Evolutionary conservation across 192 early-diverging fungal genomes (phyloP), one percentile per base, ranked within the genome.

Genomic region (Rhizophagus sp.): DNA sequence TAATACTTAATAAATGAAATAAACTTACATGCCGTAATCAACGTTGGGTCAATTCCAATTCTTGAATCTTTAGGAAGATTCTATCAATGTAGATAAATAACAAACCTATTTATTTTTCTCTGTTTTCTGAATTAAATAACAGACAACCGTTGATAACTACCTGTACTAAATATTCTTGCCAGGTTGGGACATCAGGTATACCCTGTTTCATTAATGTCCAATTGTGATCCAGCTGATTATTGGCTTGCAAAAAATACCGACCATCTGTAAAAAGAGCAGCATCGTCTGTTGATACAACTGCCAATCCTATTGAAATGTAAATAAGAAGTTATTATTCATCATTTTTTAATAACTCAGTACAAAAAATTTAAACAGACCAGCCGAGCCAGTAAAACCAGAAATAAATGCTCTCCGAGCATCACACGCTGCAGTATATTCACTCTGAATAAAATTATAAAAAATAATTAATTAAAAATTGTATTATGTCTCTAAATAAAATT

Each of bases 241-340:
- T 90, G 17, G 97, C 98, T 83, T 99, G 98, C 79, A 99, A 85
- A 86, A 96, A 98, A 92, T 99, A 99, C 68, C 98, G 91, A 7
- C 98, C 98, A 83, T 99, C 98, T 8, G 98, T 99, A 83, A 97
- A 99, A 68, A 99, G 89, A 36, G 94, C 92, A 69, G 96, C 96
- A 70, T 89, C 82, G 50, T 93, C 89, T 41, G 84, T 64, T 4
- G 95, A 93, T 22, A 99, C 91, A 61, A 99, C 90, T 9, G 97
- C 98, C 70, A 93, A 91, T 44, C 94, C 93, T 90, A 75, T 22
- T 12, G 41, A 62, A 61, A 44, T 19, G 81, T 6, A 61, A n/a
- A 47, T 75, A 19, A 24, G 3, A 5, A 4, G 52, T 71, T 10
- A 82, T 44, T 24, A 39, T 12, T 11, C 4, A 13, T 36, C 25